phyloP scores from a whole-genome alignment of 768 basidiomycete species.

The Tricholoma saponaceum region DNA sequence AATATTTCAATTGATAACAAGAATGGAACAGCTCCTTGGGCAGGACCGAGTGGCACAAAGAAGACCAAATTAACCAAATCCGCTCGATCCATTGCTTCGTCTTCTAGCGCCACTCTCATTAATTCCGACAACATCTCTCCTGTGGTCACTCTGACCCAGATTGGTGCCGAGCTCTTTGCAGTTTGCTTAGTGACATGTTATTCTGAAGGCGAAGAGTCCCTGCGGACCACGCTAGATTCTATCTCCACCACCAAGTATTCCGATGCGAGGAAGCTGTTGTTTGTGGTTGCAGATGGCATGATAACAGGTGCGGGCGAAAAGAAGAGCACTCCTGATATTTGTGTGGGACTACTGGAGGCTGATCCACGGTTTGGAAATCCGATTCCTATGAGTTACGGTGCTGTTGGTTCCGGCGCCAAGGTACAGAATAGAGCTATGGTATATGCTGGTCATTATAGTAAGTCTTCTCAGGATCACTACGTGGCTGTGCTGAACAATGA shows the following conservation, averaged over 20 bases:
- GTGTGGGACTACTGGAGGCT: slow-evolving; percentile 85
- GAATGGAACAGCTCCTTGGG: slow-evolving; percentile 94
- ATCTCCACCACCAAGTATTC: slow-evolving; percentile 90
- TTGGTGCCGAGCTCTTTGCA: slow-evolving; percentile 92
- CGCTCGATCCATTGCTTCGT: slow-evolving; percentile 45
- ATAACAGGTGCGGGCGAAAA: slow-evolving; percentile 98
- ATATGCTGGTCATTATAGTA: slow-evolving; percentile 99
- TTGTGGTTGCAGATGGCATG: slow-evolving; percentile 97
- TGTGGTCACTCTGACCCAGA: slow-evolving; percentile 81
- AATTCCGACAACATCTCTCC: slow-evolving; percentile 49
- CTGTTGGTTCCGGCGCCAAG: slow-evolving; percentile 89
- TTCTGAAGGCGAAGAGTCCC: slow-evolving; percentile 91
- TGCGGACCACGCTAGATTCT: slow-evolving; percentile 89
- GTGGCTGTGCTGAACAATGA: not conserved
- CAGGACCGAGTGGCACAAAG: slow-evolving; percentile 50
- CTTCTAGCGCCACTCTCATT: slow-evolving; percentile 55
- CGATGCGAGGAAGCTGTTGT: slow-evolving; percentile 87
- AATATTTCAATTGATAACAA: slow-evolving; percentile 90
- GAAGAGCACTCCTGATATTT: slow-evolving; percentile 93
- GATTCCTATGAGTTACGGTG: slow-evolving; percentile 86
- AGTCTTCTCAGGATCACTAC: slow-evolving; percentile 27
- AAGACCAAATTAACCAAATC: slow-evolving; percentile 44
- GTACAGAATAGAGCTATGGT: slow-evolving; percentile 94
- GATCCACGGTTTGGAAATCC: slow-evolving; percentile 97
- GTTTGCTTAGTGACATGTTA: slow-evolving; percentile 98